Conservation (phyloP, 352 stramenopile genomes). For the Pythium graminicola region DNA sequence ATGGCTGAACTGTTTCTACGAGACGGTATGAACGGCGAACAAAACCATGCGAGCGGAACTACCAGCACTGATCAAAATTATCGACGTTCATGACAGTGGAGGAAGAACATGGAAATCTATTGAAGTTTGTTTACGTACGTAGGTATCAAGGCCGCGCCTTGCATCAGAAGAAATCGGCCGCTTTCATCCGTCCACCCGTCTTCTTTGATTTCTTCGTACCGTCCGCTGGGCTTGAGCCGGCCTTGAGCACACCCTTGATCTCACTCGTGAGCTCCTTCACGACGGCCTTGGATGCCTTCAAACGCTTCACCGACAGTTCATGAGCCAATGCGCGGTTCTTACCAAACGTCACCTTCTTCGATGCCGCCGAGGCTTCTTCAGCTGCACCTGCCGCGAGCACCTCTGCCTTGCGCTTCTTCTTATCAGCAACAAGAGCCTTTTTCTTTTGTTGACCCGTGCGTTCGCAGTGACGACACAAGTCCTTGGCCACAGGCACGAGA, state of each 20-base stretch:
- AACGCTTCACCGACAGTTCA: conserved; percentile 74
- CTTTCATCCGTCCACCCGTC: conserved; percentile 51
- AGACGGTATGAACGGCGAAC: neutral
- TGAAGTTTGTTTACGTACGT: conserved; percentile 9
- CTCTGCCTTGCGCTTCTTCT: conserved; percentile 57
- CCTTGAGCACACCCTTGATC: conserved; percentile 77
- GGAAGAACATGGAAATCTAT: too few relatives aligned
- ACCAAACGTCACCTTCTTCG: conserved; percentile 82
- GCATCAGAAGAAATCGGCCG: conserved; percentile 64
- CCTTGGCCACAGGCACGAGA: conserved; percentile 56
- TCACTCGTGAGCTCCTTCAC: conserved; percentile 42
- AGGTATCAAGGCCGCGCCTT: neutral
- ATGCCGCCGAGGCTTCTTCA: conserved; percentile 25
- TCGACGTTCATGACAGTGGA: too few relatives aligned
- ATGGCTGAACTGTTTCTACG: conserved; percentile 19
- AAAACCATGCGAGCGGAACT: neutral
- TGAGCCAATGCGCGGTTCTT: conserved; percentile 79
- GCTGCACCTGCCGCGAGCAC: conserved; percentile 30
- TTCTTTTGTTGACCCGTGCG: conserved; percentile 50
- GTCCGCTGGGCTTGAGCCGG: conserved; percentile 19
- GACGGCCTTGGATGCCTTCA: conserved; percentile 61
- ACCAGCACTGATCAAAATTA: neutral
- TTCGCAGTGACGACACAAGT: conserved; percentile 67
- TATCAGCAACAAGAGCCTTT: conserved; percentile 39
- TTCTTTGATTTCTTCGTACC: conserved; percentile 26